Conservation (phyloP, 1,284 basidiomycete species). For the Apiotrichum sp. region DNA sequence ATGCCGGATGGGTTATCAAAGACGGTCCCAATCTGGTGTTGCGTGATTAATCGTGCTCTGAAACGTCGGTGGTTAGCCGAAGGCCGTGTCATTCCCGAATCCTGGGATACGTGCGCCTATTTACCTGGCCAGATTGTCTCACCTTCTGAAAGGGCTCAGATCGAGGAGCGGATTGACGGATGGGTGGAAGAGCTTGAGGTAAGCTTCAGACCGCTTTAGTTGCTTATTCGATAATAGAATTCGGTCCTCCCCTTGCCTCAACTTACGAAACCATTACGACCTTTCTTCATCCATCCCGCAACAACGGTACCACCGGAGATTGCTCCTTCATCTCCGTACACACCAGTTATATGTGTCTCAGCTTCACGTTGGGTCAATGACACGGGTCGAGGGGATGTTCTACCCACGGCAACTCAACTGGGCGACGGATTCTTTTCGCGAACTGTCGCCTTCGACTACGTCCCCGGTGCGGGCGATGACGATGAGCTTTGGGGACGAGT, state of each 20-base stretch:
- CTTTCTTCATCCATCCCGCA: constrained; percentile 45
- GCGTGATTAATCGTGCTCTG: constrained; percentile 76
- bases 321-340: constrained; percentile 23
- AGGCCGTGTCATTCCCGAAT: not conserved
- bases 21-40: constrained; percentile 93
- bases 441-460: constrained; percentile 45
- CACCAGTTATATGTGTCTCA: constrained; percentile 45
- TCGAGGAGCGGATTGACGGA: constrained; percentile 51
- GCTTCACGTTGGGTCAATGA: constrained; percentile 40
- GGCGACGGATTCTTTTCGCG: constrained; percentile 17
- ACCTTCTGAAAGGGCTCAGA: constrained; percentile 41
- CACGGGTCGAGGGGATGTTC: constrained; percentile 22
- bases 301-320: constrained; percentile 31
- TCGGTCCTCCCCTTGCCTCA: constrained; percentile 41
- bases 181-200: constrained; percentile 67
- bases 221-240: constrained; percentile 14
- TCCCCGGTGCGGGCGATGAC: constrained; percentile 47
- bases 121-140: constrained; percentile 42
- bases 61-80: constrained; percentile 8
- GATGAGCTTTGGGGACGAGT: constrained; percentile 48
- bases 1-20: constrained; percentile 93
- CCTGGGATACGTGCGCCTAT: constrained; percentile 39
- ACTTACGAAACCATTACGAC: constrained; percentile 40
- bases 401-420: constrained; percentile 31
- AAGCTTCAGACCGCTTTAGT: constrained; percentile 3